These are phyloP conservation scores for Oldenlandia corymbosa DNA, from an alignment of 257 asterid species.

Conservation along the genomic window DNA sequence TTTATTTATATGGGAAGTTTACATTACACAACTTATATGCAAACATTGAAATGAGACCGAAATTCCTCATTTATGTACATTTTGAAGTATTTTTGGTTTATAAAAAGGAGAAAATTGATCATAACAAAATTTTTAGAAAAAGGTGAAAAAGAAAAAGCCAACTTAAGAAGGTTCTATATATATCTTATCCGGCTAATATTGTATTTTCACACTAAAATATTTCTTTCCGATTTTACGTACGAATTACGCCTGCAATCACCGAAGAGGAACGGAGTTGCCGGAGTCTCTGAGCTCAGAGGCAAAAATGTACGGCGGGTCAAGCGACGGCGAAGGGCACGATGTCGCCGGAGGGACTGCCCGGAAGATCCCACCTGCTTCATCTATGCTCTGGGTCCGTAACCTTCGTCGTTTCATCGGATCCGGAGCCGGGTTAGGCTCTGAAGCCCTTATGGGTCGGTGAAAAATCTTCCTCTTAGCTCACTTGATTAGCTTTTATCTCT, in stretches of 20 bases:
- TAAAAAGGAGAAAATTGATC: too few species aligned
- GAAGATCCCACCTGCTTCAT: conserved; percentile 84
- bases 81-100: too few species aligned
- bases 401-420: conserved; percentile 97
- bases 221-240: background rate
- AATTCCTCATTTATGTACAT: too few species aligned
- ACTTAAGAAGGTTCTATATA: too few species aligned
- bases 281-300: conserved; percentile 16
- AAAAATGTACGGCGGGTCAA: conserved; percentile 65
- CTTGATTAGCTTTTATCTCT: background rate
- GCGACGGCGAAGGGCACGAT: conserved; percentile 68
- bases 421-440: conserved; percentile 98
- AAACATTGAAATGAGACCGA: too few species aligned
- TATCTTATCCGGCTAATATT: too few species aligned
- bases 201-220: too few species aligned
- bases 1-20: too few species aligned
- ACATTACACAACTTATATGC: too few species aligned
- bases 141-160: too few species aligned
- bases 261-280: background rate
- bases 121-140: too few species aligned
- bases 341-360: conserved; percentile 41
- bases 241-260: background rate
- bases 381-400: conserved; percentile 99
- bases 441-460: conserved; percentile 89
- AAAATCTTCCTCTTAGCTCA: background rate